Percentiles rank a stretch among this genome's conserved stretches.
Evolutionary conservation across 2,329 filamentous ascomycete species (phyloP).

Genomic region (Cladosporium sp.): DNA sequence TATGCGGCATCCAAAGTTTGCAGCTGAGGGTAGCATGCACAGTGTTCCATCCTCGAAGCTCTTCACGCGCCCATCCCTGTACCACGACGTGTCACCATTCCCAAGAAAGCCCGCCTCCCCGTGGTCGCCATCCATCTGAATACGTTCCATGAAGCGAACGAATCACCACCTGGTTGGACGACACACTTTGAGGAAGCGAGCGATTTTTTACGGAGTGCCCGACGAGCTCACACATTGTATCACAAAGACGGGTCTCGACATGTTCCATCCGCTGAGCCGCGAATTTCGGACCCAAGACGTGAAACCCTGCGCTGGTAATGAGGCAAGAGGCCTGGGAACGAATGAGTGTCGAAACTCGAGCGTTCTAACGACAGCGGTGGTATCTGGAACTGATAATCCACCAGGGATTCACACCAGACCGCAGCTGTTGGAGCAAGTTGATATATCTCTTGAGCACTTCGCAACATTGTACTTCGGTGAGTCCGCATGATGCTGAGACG

Average conservation of each 20-base stretch:
- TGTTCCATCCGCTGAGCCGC: conserved; percentile 7
- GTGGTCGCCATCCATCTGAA: neutral
- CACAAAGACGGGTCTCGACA: neutral
- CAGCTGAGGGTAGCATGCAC: too few relatives aligned
- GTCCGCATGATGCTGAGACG: neutral
- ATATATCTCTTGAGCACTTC: too few relatives aligned
- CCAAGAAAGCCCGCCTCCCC: neutral
- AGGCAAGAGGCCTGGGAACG: neutral
- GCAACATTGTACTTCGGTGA: too few relatives aligned
- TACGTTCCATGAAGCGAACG: too few relatives aligned
- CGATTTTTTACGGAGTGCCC: neutral
- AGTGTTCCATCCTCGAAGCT: neutral
- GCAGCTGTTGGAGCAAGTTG: too few relatives aligned
- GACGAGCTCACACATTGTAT: neutral
- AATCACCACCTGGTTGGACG: too few relatives aligned
- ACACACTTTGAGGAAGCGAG: neutral
- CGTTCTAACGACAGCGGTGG: too few relatives aligned
- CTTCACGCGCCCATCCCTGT: neutral
- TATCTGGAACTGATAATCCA: too few relatives aligned
- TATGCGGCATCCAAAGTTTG: neutral
- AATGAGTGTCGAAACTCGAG: too few relatives aligned
- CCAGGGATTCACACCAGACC: too few relatives aligned
- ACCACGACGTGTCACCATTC: neutral
- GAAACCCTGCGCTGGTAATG: neutral
- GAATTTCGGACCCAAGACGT: neutral